Base-by-base conservation (phyloP, 2,329 filamentous ascomycete species). In the Alternaria novae-zelandiae region DNA sequence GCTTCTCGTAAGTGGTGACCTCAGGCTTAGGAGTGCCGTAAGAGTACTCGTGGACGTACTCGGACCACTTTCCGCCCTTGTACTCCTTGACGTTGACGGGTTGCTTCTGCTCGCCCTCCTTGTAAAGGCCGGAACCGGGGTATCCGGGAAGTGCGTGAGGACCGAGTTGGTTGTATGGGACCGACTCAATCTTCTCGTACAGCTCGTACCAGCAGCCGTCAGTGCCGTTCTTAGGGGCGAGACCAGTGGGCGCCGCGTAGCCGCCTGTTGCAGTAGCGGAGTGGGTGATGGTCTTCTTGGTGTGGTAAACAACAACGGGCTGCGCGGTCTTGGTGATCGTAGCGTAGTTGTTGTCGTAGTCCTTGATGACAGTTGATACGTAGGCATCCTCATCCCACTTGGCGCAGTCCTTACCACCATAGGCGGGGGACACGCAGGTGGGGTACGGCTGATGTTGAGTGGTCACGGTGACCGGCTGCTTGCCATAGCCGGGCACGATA, bases 401-500 rank as follows among this genome's bases (percentile, higher is more conserved):
- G 59, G 65, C 63, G 59, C 69, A 72, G 44, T 53, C 56, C 50
- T 66, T 66, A 28, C 41, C 61, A 21, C 59, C 66, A n/a, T 70
- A 69, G 28, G 58, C 59, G 44, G 66, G 63, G 36, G 71, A 71
- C 10, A 67, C 66, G 56, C 73, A 78, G 26, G 75, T 77, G 2
- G 75, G 72, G 63, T 78, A 68, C 1, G 73, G 30, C 66, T 78
- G 76, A 63, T 78, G 68, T 64, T 76, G 75, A 6, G 65, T 59
- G 46, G 76, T 79, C 57, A 79, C 70, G 28, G 75, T 78, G 45
- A 74, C 66, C 0, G 75, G 73, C 3, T 59, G 41, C 63, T 76
- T 67, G 32, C 67, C 70, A 43, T 74, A 69, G 32, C 73, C 72
- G 1, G 74, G 74, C 43, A 64, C 60, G 57, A 78, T 68, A 41